Evolutionary conservation across 176 grass and related monocot species (phyloP), one percentile per base, ranked within the genome.

Genomic region (Elymus sibiricus): DNA sequence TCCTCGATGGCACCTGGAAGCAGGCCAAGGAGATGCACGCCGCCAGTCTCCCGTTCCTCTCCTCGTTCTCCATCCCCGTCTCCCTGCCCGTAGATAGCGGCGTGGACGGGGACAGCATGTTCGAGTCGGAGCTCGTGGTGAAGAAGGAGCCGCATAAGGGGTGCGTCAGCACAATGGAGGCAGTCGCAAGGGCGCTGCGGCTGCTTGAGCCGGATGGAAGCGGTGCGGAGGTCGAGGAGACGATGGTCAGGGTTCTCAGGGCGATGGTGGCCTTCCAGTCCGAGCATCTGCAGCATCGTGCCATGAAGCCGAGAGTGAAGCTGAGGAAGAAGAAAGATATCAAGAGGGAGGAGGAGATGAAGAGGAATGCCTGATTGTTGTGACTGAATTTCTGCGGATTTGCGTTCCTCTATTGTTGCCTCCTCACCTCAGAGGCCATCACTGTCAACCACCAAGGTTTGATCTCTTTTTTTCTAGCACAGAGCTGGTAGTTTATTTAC

Each of bases 1-100:
- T 94, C 70, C 44, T 98, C 78, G 96, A 98, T 42, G 96, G 96
- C 42, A 98, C 93, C 4, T 98, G 96, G 96, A 87, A 81, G 88
- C 91, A 91, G 77, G 93, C 96, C 13, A 92, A 69, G 89, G 93
- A 98, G 88, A 98, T 98, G 95, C 86, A 64, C 82, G 70, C 89
- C 25, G 91, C 93, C 38, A 98, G 95, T 83, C 22, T 84, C 6
- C 65, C 91, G 29, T 95, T 95, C 74, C 89, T 95, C 62, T 82
- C 88, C 19, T 77, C 67, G 39, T 84, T 98, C 59, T 83, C 29
- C 22, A 53, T 77, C 43, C 81, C 90, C 13, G 91, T 98, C 11
- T 78, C 93, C 43, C 82, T 98, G 62, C 90, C 91, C 12, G 79
- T 90, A 24, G 90, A 92, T 74, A 27, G 86, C 58, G 47, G 70